Evolutionary conservation across 192 early-diverging fungal species (phyloP), one percentile per base, ranked within the genome.

Genomic region (Coemansia sp.): DNA sequence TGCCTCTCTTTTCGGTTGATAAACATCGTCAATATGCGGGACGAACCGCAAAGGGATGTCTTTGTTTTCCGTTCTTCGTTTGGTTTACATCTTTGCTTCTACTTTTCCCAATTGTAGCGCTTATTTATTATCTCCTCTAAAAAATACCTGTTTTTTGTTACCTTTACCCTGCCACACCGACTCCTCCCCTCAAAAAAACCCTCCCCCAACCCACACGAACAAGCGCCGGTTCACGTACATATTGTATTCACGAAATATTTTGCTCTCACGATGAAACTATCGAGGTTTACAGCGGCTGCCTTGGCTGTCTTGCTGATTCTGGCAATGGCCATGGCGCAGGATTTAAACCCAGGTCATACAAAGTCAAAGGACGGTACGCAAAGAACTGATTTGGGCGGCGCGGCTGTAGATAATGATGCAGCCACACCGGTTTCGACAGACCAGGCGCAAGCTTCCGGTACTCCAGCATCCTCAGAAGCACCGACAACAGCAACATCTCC

Each of bases 201-300:
- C 46, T n/a, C n/a, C n/a, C n/a, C n/a, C n/a, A n/a, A n/a, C n/a
- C n/a, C n/a, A 49, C 46, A 16, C 46, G 16, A 49, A 20, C n/a
- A 23, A 26, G 23, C 23, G 21, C 23, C 12, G 24, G 24, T 15
- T 26, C 8, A 53, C 51, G 51, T 26, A 53, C 23, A 53, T 26
- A 9, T 26, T 14, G 9, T 53, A 14, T 26, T 30, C 23, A 53
- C 51, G 51, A 23, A 21, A 18, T 20, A 38, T 20, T 34, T 8
- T 3, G 43, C 34, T 51, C n/a, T 55, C n/a, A 67, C 16, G 21
- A 67, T 67, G 66, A 58, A 46, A n/a, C 26, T 43, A 60, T 55
- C 66, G 20, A 20, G 56, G 8, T 24, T 57, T 23, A 35, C 46
- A n/a, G 4, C 49, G 34, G 44, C n/a, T 10, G 26, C 35, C 11